Evolutionary conservation across 331 rosid genomes (phyloP).

Genomic region (Acacia concinna): DNA sequence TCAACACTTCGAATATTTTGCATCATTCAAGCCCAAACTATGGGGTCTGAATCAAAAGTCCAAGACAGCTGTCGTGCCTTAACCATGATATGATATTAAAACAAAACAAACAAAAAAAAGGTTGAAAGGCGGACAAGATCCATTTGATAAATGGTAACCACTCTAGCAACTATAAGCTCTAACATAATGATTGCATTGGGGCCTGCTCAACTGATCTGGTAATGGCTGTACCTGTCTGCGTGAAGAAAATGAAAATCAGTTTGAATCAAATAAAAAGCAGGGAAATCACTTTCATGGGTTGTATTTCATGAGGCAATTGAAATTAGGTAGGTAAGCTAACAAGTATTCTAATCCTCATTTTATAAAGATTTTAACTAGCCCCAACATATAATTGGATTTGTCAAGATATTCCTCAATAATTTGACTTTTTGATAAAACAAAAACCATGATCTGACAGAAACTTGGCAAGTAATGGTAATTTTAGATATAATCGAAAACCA

Average conservation of each 20-base stretch:
- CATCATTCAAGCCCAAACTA: not conserved
- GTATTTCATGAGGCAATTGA: not conserved
- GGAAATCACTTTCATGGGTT: not conserved
- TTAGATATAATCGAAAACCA: not conserved
- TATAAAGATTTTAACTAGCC: not conserved
- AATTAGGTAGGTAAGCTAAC: not conserved
- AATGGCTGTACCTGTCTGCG: not conserved
- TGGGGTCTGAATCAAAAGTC: not conserved
- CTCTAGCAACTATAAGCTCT: not conserved
- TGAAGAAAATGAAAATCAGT: not conserved
- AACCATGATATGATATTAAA: not conserved
- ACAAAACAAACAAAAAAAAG: not conserved
- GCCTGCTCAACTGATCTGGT: not conserved
- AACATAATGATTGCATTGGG: not conserved
- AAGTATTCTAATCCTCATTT: not conserved
- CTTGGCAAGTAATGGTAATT: not conserved
- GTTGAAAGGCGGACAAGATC: not conserved
- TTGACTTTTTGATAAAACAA: not conserved
- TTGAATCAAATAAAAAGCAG: slow-evolving; percentile 5
- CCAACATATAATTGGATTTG: not conserved
- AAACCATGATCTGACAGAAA: not conserved
- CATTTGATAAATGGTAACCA: not conserved
- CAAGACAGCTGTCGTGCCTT: not conserved
- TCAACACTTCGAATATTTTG: not conserved
- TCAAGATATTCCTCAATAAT: not conserved